A percentile compares a stretch with the other conserved stretches of the same genome.
These are phyloP conservation scores for Backusella morwellensis DNA, from an alignment of 192 early-diverging fungal genomes.

Conservation along the genomic window DNA sequence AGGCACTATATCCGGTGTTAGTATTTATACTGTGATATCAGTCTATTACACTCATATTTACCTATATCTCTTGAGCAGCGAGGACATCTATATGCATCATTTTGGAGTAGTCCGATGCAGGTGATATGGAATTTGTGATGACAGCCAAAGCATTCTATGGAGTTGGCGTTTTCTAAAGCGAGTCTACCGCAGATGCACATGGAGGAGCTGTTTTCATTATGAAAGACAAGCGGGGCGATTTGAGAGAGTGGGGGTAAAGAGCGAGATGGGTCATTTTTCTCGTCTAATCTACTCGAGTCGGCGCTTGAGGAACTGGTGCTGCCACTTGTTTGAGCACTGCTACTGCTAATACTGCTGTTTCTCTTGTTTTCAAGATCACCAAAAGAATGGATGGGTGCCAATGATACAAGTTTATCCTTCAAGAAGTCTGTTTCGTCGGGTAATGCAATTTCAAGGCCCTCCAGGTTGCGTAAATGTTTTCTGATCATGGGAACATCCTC, in stretches of 20 bases:
- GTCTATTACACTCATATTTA: neutral
- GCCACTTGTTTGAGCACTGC: no score
- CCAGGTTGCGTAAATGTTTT: slow-evolving; percentile 35
- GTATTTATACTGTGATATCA: no score
- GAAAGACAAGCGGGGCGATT: neutral
- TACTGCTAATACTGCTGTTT: neutral
- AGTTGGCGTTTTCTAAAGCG: neutral
- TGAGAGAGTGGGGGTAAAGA: neutral
- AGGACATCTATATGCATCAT: neutral
- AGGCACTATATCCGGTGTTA: neutral
- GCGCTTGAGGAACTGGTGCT: no score
- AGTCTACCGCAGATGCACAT: neutral
- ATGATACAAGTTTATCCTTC: slow-evolving; percentile 32
- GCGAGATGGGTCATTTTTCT: neutral
- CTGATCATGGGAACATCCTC: slow-evolving; percentile 37
- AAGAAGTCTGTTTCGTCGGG: slow-evolving; percentile 41
- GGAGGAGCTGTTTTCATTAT: neutral
- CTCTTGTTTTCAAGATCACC: neutral
- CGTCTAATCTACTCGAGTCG: neutral
- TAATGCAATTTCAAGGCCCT: slow-evolving; percentile 41
- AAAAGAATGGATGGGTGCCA: slow-evolving; percentile 6
- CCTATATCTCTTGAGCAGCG: neutral
- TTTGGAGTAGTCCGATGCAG: neutral
- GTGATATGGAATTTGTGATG: neutral
- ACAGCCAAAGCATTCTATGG: neutral